Evolutionary conservation across 2,329 filamentous ascomycete genomes (phyloP).

Genomic region (Verticillium isaacii): DNA sequence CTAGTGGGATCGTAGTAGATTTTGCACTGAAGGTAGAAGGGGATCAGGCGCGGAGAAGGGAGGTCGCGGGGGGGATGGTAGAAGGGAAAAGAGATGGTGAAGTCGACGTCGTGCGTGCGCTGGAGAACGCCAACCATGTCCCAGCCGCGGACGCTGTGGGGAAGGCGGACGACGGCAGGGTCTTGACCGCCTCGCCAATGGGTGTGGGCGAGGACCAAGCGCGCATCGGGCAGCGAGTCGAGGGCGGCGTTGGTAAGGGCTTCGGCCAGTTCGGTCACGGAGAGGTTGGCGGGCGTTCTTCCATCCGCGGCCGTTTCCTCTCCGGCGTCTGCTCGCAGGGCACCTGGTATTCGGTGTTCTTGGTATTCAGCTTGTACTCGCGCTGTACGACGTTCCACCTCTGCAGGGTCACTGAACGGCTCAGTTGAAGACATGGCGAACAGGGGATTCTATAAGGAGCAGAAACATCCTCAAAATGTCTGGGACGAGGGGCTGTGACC

Average conservation of each 20-base stretch:
- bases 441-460: background rate
- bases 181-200: background rate
- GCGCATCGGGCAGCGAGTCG: background rate
- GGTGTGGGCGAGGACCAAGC: background rate
- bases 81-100: slow-evolving; percentile 5
- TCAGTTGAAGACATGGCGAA: background rate
- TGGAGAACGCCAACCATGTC: slow-evolving; percentile 3
- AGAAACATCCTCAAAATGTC: background rate
- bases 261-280: background rate
- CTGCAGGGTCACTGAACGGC: background rate
- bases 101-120: slow-evolving; percentile 5
- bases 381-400: background rate
- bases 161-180: background rate
- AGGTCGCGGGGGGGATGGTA: background rate
- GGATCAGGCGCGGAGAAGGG: background rate
- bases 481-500: no score
- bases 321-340: no score
- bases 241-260: background rate
- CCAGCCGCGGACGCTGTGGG: background rate
- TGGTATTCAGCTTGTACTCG: background rate
- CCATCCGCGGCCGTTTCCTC: no score
- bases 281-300: background rate
- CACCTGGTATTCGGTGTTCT: background rate
- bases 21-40: background rate
- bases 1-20: slow-evolving; percentile 5